Evolutionary conservation across 352 stramenopile species (phyloP).

Genomic region (Poterioochromonas sp.): DNA sequence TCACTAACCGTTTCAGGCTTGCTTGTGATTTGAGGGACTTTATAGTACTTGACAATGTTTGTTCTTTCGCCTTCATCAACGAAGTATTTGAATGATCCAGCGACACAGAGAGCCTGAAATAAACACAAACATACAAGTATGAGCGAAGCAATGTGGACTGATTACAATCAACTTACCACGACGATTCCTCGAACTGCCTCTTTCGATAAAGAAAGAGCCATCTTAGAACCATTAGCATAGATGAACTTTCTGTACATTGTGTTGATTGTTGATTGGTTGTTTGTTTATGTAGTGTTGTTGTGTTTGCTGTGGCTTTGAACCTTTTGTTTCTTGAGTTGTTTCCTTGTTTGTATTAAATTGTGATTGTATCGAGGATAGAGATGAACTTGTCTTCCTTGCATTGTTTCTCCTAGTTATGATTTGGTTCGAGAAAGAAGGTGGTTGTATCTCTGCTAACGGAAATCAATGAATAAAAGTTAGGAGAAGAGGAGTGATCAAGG

Average conservation of each 20-base stretch:
- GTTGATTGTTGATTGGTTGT: neutral
- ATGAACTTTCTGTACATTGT: slow-evolving; percentile 15
- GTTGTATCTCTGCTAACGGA: slow-evolving; percentile 4
- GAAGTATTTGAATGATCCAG: slow-evolving; percentile 12
- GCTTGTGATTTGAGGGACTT: slow-evolving; percentile 11
- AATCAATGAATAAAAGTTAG: slow-evolving; percentile 18
- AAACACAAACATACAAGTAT: slow-evolving; percentile 17
- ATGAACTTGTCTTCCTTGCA: slow-evolving; percentile 13
- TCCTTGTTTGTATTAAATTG: slow-evolving; percentile 17
- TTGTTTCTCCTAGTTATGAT: slow-evolving; percentile 15
- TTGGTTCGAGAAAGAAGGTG: slow-evolving; percentile 11
- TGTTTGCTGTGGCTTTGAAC: slow-evolving; percentile 8
- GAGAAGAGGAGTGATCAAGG: slow-evolving; percentile 10
- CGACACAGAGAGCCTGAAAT: slow-evolving; percentile 6
- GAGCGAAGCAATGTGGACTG: slow-evolving; percentile 4
- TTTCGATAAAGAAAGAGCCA: slow-evolving; percentile 14
- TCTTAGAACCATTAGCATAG: slow-evolving; percentile 9
- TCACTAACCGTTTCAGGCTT: slow-evolving; percentile 11
- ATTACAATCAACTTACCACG: slow-evolving; percentile 10
- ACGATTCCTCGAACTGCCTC: slow-evolving; percentile 8
- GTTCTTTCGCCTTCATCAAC: slow-evolving; percentile 11
- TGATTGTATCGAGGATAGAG: slow-evolving; percentile 13
- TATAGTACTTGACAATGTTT: slow-evolving; percentile 17
- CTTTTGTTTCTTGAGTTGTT: slow-evolving; percentile 15
- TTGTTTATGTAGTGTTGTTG: slow-evolving; percentile 11